phyloP scores from a whole-genome alignment of 2,329 filamentous ascomycete genomes.

The Exophiala lecanii-corni region DNA sequence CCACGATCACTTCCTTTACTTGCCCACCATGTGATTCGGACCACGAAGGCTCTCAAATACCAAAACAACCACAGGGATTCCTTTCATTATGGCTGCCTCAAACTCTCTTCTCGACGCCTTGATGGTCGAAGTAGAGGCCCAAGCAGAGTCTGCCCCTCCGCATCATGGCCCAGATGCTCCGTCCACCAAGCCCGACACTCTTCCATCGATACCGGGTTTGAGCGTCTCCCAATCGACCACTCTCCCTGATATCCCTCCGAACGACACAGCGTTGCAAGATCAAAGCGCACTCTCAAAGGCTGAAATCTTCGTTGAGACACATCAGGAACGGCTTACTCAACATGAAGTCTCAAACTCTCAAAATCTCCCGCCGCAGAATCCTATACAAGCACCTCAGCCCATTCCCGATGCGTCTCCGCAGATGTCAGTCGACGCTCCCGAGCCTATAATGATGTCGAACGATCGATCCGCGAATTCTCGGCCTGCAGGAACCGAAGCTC shows the following conservation, averaged over 20 bases:
- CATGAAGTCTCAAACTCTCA: too few species aligned
- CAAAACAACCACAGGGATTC: not conserved
- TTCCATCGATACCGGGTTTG: not conserved
- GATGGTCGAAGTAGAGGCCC: constrained; percentile 25
- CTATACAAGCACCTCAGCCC: too few species aligned
- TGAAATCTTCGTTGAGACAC: constrained; percentile 1
- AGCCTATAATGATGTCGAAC: too few species aligned
- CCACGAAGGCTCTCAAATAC: not conserved
- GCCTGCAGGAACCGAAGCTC: too few species aligned
- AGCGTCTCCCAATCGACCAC: constrained; percentile 2
- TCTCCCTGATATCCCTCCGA: not conserved
- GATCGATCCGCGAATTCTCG: too few species aligned
- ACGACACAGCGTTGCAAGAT: not conserved
- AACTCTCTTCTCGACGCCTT: constrained; percentile 23
- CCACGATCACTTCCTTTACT: not conserved
- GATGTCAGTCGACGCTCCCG: too few species aligned
- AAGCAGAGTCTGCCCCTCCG: not conserved
- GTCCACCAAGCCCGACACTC: not conserved
- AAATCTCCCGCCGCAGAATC: too few species aligned
- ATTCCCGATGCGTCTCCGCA: too few species aligned
- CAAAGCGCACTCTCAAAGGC: not conserved
- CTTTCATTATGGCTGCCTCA: not conserved
- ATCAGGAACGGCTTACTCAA: too few species aligned
- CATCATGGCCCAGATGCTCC: not conserved
- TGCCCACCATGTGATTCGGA: not conserved